A percentile compares a stretch with the other conserved stretches of the same genome.
phyloP scores from a whole-genome alignment of 768 basidiomycete genomes.

The Tricholomella constricta region DNA sequence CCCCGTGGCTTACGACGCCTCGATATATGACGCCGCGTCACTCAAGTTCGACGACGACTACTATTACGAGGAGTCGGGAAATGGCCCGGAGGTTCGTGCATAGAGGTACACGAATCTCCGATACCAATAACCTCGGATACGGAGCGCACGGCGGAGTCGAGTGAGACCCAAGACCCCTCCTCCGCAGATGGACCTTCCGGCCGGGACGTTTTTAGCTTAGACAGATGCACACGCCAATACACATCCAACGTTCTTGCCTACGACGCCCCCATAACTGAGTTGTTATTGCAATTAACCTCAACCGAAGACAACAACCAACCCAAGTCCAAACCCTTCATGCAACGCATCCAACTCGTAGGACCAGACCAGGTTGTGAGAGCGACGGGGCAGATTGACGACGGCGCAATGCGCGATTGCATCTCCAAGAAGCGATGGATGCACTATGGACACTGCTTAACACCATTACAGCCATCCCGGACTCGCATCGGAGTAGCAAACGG shows the following conservation, averaged over 20 bases:
- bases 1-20: background rate
- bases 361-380: background rate
- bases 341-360: background rate
- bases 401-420: background rate
- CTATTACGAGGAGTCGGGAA: background rate
- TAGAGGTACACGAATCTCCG: slow-evolving; percentile 1
- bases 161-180: no score
- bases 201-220: slow-evolving; percentile 1
- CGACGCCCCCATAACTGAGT: background rate
- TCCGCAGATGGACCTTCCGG: no score
- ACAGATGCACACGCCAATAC: background rate
- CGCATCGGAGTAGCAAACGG: slow-evolving; percentile 25
- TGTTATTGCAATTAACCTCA: background rate
- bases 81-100: no score
- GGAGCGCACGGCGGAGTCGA: background rate
- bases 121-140: background rate
- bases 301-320: background rate
- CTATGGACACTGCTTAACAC: background rate
- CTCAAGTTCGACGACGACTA: background rate
- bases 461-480: background rate
- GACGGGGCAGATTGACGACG: background rate
- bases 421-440: background rate
- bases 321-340: background rate
- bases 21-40: background rate
- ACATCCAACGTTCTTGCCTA: background rate